These are phyloP conservation scores for Rhynchospora tenuis DNA, from an alignment of 176 grass and related monocot species.

Conservation along the genomic window DNA sequence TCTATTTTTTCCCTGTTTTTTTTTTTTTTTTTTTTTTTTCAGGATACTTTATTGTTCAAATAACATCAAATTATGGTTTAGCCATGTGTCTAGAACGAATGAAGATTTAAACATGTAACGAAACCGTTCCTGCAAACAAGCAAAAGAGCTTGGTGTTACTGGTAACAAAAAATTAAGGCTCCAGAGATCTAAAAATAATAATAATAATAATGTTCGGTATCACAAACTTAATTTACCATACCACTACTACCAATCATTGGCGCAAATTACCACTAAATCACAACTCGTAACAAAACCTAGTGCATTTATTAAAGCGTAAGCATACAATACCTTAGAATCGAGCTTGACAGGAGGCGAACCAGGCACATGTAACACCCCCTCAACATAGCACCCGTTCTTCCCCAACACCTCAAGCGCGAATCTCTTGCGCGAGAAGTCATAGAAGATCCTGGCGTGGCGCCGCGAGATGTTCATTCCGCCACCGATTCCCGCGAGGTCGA, in stretches of 20 bases:
- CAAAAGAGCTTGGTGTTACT: neutral
- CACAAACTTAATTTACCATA: neutral
- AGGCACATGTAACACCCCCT: slow-evolving; percentile 63
- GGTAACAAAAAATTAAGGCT: neutral
- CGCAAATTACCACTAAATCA: neutral
- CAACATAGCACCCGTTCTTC: slow-evolving; percentile 83
- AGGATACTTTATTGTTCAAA: neutral
- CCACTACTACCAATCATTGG: neutral
- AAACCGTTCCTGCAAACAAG: neutral
- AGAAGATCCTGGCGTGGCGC: slow-evolving; percentile 84
- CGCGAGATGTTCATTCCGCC: slow-evolving; percentile 89
- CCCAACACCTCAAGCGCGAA: slow-evolving; percentile 85
- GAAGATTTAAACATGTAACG: neutral
- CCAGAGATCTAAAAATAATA: neutral
- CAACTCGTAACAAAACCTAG: neutral
- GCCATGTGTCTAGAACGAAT: neutral
- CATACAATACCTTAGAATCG: slow-evolving; percentile 44
- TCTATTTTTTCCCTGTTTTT: neutral
- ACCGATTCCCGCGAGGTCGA: slow-evolving; percentile 69
- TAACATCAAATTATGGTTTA: neutral
- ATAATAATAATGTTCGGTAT: neutral
- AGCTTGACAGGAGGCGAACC: slow-evolving; percentile 56
- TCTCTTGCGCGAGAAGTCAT: slow-evolving; percentile 57
- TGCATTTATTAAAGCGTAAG: neutral
- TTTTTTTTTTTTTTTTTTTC: slow-evolving; percentile 5